Base-by-base conservation (phyloP, 1,284 basidiomycete species). In the Heliocybe sulcata region DNA sequence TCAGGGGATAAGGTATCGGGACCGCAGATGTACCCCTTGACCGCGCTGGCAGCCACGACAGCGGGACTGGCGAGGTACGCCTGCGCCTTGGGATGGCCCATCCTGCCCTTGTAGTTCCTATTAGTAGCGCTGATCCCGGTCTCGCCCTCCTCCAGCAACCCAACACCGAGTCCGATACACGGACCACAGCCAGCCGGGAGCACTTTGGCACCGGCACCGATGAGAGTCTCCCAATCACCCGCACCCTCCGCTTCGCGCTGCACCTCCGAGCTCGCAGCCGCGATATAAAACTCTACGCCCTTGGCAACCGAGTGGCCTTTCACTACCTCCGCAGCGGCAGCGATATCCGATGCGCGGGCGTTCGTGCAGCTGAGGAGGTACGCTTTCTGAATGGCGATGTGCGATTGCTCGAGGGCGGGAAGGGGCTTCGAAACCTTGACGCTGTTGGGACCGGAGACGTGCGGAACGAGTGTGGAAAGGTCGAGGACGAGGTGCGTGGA, bases 341-440 rank as follows among this genome's bases (percentile, higher is more conserved):
- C 84, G 58, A 99, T 88, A 65, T 99, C 96, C 0, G 95, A 98
- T 0, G 91, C 89, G 42, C 97, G 91, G 3, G 96, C 95, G 72
- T 99, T 99, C 60, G 97, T 98, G 71, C 96, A 99, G 59, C 92
- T 95, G 50, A 99, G 93, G 53, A 99, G 90, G 72, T 99, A 99
- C 0, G 96, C 96, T 72, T 99, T 99, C 67, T 99, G 82, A 68
- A 99, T 98, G 25, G 81, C 75, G 63, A 99, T 90, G 31, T 80
- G 81, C 45, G 81, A 74, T 45, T 82, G 72, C 64, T 91, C 83
- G 19, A 99, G 82, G 42, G 81, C 77, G 3, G 94, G 88, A 0
- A 99, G 81, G 0, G 96, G 92, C 0, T 89, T 98, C 16, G 94
- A 91, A 35, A 98, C 72, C 71, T 99, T 99, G 71, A 99, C 97